phyloP scores from a whole-genome alignment of 371 early-diverging fungal genomes.

The Capillidium rhysosporum region DNA sequence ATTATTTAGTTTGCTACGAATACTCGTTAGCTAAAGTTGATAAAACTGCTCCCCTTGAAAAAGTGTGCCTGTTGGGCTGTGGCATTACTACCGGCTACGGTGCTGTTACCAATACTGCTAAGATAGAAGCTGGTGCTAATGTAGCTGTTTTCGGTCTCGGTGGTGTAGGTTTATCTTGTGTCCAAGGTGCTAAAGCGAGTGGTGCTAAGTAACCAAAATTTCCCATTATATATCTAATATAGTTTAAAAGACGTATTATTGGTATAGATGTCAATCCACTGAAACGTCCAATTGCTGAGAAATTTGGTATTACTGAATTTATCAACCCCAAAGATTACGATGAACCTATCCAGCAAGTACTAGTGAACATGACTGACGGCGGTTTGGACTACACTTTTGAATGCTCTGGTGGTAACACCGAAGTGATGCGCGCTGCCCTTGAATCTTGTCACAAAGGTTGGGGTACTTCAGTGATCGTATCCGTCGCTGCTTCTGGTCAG shows the following conservation, averaged over 20 bases:
- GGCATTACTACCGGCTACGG: conserved; percentile 94
- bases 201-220: conserved; percentile 24
- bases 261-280: conserved; percentile 74
- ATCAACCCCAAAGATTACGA: conserved; percentile 71
- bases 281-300: conserved; percentile 57
- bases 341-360: conserved; percentile 57
- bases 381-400: conserved; percentile 94
- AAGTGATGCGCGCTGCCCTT: conserved; percentile 86
- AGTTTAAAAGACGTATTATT: conserved; percentile 41
- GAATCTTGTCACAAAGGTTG: conserved; percentile 45
- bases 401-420: conserved; percentile 77
- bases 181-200: conserved; percentile 62
- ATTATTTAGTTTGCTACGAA: conserved; percentile 46
- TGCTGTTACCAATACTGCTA: conserved; percentile 81
- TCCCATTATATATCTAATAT: too few relatives aligned
- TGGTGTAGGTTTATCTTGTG: conserved; percentile 78
- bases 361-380: conserved; percentile 82
- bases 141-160: conserved; percentile 92
- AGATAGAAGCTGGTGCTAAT: conserved; percentile 51
- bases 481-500: conserved; percentile 83
- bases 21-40: conserved; percentile 81
- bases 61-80: conserved; percentile 81
- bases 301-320: conserved; percentile 84
- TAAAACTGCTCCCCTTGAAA: conserved; percentile 56
- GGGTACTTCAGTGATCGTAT: conserved; percentile 73